Evolutionary conservation across 306 rosid genomes (phyloP), one percentile per base, ranked within the genome.

Genomic region (Corylus heterophylla): DNA sequence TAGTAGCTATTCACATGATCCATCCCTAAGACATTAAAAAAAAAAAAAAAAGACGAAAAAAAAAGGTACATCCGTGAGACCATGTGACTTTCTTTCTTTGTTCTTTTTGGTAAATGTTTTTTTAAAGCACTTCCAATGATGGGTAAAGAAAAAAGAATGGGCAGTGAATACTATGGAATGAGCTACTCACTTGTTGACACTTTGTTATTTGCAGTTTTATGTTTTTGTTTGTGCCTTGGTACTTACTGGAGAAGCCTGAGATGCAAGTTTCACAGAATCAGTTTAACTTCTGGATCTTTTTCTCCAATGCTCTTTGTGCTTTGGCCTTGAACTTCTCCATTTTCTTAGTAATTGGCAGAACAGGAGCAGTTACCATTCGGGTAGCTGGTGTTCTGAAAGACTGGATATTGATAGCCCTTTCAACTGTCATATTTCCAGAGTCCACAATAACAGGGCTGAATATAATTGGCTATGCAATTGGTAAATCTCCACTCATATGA

Each of bases 351-450:
- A 94, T 94, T 58, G 98, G 97, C 69, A 87, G 97, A 94, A 94
- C 97, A 14, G 98, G 98, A 82, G 98, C 98, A 25, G 97, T 94
- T 69, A 94, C 98, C 68, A 83, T 92, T 74, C 91, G 98, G 54
- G 98, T 94, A 55, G 97, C 98, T 31, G 98, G 98, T 29, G 98
- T 94, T 84, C 87, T 94, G 56, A 94, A 94, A 76, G 98, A 94
- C 89, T 94, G 98, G 98, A 92, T 94, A 62, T 82, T 92, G 68
- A 94, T 94, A 86, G 98, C 97, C 80, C 98, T 94, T 69, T 94
- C 98, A 62, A 92, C 98, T 14, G 91, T 92, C 63, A 86, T 94
- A 86, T 94, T 94, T 87, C 98, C 98, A 1, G 98, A 94, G 85
- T 92, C 97, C 70, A 84, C 89, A 16, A 94, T 94, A 76, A 94